Percentiles rank a stretch among this genome's conserved stretches.
These are phyloP conservation scores for Chaetomidium leptoderma DNA, from an alignment of 495 filamentous ascomycete genomes.

Conservation along the genomic window DNA sequence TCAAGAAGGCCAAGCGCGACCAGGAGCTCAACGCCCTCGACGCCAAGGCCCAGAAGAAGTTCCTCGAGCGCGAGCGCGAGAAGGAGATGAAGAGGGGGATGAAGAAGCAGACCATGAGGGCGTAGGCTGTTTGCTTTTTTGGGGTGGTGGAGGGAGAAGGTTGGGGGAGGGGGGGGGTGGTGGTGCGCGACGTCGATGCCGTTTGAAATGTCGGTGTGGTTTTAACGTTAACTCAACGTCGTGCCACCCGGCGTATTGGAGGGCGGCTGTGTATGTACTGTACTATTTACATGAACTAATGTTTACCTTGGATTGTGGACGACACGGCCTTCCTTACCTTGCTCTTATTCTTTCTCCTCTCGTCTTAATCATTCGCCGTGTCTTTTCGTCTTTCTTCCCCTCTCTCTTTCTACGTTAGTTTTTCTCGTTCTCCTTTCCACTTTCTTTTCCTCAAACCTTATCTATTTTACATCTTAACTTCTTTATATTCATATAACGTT, in stretches of 20 bases:
- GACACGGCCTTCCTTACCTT: too few species aligned
- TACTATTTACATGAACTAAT: neutral
- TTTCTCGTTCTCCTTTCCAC: too few species aligned
- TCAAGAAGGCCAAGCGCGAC: constrained; percentile 92
- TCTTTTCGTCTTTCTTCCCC: too few species aligned
- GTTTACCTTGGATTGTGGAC: neutral
- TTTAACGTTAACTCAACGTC: too few species aligned
- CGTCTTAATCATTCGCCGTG: too few species aligned
- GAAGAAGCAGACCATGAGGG: constrained; percentile 64
- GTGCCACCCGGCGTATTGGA: neutral
- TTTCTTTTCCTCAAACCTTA: too few species aligned
- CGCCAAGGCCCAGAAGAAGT: constrained; percentile 94
- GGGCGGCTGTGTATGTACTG: neutral
- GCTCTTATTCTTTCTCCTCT: too few species aligned
- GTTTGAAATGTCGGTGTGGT: too few species aligned
- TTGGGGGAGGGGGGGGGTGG: neutral
- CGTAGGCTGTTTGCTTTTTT: constrained; percentile 7
- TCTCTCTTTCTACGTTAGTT: too few species aligned
- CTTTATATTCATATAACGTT: too few species aligned
- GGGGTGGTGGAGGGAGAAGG: neutral
- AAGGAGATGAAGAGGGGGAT: constrained; percentile 68
- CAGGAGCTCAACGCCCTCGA: constrained; percentile 72
- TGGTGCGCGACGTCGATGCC: too few species aligned
- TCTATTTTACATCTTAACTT: too few species aligned
- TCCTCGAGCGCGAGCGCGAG: constrained; percentile 83